phyloP scores from a whole-genome alignment of 768 basidiomycete species.

The Thelephora ganbajun region DNA sequence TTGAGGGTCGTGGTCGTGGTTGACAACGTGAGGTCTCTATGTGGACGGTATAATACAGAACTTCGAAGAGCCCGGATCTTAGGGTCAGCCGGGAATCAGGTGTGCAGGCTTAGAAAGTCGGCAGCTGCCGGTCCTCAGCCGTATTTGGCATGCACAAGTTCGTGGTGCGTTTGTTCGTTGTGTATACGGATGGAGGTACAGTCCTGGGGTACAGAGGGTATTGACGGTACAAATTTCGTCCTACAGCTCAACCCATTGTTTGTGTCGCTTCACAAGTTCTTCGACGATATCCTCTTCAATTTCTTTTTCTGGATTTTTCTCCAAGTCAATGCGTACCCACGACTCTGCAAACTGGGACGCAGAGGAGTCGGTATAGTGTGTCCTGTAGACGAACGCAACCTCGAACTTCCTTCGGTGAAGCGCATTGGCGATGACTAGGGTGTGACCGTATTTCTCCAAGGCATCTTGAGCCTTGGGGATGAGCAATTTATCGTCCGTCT shows the following conservation, averaged over 20 bases:
- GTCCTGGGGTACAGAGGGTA: no score
- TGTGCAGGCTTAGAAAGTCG: no score
- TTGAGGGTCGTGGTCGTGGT: no score
- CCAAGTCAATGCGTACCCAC: conserved; percentile 48
- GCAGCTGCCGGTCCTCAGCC: no score
- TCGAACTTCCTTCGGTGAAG: conserved; percentile 84
- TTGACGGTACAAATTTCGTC: neutral
- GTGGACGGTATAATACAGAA: no score
- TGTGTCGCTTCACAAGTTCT: conserved; percentile 65
- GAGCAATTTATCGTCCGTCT: conserved; percentile 75
- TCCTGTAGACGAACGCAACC: conserved; percentile 77
- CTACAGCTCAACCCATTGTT: conserved; percentile 39
- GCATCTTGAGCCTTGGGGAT: conserved; percentile 85
- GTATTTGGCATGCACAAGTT: no score
- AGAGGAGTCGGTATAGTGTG: conserved; percentile 11
- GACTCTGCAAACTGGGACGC: conserved; percentile 30
- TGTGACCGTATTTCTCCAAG: conserved; percentile 89
- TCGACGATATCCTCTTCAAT: conserved; percentile 87
- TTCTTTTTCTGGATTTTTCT: conserved; percentile 35
- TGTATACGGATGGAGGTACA: no score
- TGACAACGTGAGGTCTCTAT: no score
- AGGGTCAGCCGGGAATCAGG: no score
- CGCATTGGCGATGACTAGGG: conserved; percentile 94
- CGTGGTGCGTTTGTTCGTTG: no score
- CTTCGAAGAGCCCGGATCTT: no score